Evolutionary conservation across 371 early-diverging fungal genomes (phyloP), one percentile per base, ranked within the genome.

Genomic region (Apophysomyces elegans): DNA sequence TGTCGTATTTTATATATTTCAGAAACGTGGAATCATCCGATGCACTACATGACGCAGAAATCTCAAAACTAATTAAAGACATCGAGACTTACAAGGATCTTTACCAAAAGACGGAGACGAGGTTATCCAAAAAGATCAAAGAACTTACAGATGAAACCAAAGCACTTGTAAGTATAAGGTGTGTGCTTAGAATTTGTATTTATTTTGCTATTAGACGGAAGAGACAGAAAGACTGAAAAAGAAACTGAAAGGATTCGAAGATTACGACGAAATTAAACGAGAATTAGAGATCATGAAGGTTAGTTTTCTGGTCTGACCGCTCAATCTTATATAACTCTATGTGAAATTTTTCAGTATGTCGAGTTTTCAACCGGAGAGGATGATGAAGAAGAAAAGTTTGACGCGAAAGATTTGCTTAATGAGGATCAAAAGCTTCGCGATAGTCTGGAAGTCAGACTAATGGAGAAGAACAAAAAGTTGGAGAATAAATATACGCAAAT

Each of bases 271-370:
- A 64, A 89, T 96, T 54, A 93, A 92, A 70, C 84, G 90, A 35
- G 96, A 96, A 65, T 78, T 96, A 36, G 89, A 91, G 26, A 85
- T 96, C 38, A 85, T 96, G 77, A 95, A 94, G 83, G 91, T 88
- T 26, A 26, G 32, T 26, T 26, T 26, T 26, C 3, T 26, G 32
- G 32, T 26, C 32, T 0, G 77, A 62, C 36, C 41, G 57, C 7
- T 62, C 43, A 14, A 21, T 37, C 57, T 62, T 37, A 8, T 16
- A 4, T 16, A 43, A 13, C 43, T 45, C 59, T 7, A 61, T 54
- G 12, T 65, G 1, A 13, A 62, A 54, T 13, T 37, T 9, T 43
- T 56, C 32, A 83, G 81, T 83, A 75, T 63, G 78, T 83, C 5
- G 83, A 83, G 56, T 83, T 83, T 32, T 76, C 80, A 9, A 80